A percentile compares a stretch with the other conserved stretches of the same genome.
These are phyloP conservation scores for Yarrowia osloensis DNA, from an alignment of 805 yeast species.

Conservation along the genomic window DNA sequence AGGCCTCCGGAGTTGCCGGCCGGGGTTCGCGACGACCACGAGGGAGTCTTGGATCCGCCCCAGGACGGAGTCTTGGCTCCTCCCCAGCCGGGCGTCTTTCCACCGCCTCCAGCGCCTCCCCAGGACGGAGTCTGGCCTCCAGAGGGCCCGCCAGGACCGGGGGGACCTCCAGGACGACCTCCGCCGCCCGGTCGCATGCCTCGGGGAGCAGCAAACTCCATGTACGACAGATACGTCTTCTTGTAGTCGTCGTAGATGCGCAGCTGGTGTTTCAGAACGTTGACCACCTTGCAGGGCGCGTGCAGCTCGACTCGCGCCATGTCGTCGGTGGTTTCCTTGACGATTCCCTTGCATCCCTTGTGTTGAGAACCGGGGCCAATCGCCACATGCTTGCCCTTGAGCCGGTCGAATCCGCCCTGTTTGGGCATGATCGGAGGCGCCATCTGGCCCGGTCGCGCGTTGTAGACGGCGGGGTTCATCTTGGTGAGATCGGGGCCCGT, in stretches of 20 bases:
- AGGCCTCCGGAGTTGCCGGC: neutral
- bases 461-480: conserved; percentile 78
- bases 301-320: conserved; percentile 92
- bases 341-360: conserved; percentile 91
- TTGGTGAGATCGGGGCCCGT: conserved; percentile 52
- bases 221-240: conserved; percentile 34
- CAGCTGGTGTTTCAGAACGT: conserved; percentile 76
- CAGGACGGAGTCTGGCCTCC: conserved; percentile 39
- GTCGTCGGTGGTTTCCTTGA: conserved; percentile 89
- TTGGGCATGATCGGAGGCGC: conserved; percentile 62
- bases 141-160: conserved; percentile 40
- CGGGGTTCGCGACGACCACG: conserved; percentile 33
- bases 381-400: conserved; percentile 80
- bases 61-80: conserved; percentile 34
- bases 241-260: conserved; percentile 71
- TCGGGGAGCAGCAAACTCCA: conserved; percentile 41
- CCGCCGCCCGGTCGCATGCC: conserved; percentile 39
- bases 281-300: conserved; percentile 84
- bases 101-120: conserved; percentile 37
- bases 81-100: neutral
- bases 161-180: conserved; percentile 35
- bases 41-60: conserved; percentile 36
- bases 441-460: conserved; percentile 44
- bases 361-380: conserved; percentile 86
- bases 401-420: conserved; percentile 75